Percentiles rank a stretch among this genome's conserved stretches.
These are phyloP conservation scores for Nitzschia putrida DNA, from an alignment of 108 stramenopile species.

Conservation along the genomic window DNA sequence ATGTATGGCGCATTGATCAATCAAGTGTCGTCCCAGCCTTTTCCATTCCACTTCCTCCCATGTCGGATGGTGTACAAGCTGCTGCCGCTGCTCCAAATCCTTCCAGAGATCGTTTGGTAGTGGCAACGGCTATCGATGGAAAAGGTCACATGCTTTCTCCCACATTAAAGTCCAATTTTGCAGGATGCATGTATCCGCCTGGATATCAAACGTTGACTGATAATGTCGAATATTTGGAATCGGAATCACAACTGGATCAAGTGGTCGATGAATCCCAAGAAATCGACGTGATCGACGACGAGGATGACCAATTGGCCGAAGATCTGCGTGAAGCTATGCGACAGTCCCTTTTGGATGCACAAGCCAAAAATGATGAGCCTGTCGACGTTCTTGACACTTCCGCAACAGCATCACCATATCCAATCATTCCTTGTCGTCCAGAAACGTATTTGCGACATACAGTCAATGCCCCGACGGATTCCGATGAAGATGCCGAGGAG, in stretches of 20 bases:
- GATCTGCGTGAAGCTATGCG: conserved; percentile 57
- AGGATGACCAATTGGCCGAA: conserved; percentile 30
- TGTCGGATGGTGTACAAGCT: conserved; percentile 33
- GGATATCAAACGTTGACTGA: conserved; percentile 61
- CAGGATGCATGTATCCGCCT: conserved; percentile 63
- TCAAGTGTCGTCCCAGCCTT: conserved; percentile 28
- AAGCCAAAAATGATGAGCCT: conserved; percentile 17
- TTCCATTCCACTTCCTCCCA: conserved; percentile 34
- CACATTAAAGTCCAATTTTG: conserved; percentile 49
- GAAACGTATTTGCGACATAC: conserved; percentile 42
- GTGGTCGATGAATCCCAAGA: neutral
- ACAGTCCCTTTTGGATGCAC: conserved; percentile 23
- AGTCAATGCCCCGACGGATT: conserved; percentile 15
- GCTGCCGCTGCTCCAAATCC: conserved; percentile 13
- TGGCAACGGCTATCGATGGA: conserved; percentile 37
- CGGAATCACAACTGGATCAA: conserved; percentile 59
- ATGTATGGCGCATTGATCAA: conserved; percentile 47
- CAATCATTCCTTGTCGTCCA: conserved; percentile 44
- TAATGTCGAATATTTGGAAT: conserved; percentile 69
- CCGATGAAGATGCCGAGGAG: conserved; percentile 10
- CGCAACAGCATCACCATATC: neutral
- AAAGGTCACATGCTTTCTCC: conserved; percentile 35
- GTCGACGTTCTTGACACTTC: conserved; percentile 24
- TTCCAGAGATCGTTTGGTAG: conserved; percentile 25
- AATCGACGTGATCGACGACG: neutral